A percentile compares a stretch with the other conserved stretches of the same genome.
Conservation (phyloP, 805 yeast genomes). For the Monosporozyma aquatica region DNA sequence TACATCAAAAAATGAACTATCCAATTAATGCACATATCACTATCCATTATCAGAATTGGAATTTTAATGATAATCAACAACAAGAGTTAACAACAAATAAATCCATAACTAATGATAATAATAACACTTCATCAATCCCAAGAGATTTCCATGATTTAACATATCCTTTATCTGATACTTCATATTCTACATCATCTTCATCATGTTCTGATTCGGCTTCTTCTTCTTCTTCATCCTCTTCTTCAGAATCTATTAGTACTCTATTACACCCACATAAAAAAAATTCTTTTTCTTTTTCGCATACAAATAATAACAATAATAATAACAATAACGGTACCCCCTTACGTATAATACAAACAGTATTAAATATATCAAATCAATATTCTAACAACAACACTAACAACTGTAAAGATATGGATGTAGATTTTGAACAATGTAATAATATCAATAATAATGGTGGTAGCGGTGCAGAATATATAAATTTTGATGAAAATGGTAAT, state of each 20-base stretch:
- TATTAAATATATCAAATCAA: conserved; percentile 1
- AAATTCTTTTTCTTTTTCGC: neutral
- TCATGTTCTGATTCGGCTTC: neutral
- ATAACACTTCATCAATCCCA: neutral
- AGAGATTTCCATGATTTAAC: neutral
- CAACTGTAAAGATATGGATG: too few relatives aligned
- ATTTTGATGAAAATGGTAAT: too few relatives aligned
- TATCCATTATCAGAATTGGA: conserved; percentile 2
- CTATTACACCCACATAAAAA: neutral
- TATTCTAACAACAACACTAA: neutral
- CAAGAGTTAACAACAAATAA: too few relatives aligned
- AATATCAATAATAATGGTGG: neutral
- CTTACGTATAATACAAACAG: conserved; percentile 2
- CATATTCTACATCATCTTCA: too few relatives aligned
- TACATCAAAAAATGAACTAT: neutral
- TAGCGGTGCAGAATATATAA: too few relatives aligned
- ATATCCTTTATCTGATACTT: too few relatives aligned
- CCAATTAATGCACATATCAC: conserved; percentile 8
- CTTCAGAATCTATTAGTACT: neutral
- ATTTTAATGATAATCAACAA: neutral
- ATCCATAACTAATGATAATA: neutral
- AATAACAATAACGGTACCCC: neutral
- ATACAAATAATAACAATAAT: neutral
- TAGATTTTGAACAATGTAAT: neutral
- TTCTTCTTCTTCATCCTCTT: neutral